phyloP scores from a whole-genome alignment of 768 basidiomycete species.

The Peribolospora baueri region DNA sequence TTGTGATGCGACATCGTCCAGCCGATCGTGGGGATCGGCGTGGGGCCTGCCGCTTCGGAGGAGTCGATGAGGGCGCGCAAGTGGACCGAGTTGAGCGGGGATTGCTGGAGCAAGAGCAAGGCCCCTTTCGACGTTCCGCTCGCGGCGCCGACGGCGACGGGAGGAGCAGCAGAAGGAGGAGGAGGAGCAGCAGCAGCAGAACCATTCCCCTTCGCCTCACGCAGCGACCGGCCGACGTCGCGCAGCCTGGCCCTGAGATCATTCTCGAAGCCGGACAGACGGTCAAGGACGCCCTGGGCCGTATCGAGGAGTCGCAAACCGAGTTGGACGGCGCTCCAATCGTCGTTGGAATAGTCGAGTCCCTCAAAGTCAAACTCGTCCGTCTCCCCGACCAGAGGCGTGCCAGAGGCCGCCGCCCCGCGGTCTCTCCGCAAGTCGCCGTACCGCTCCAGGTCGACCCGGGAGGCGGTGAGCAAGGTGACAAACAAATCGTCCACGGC shows the following conservation, averaged over 20 bases:
- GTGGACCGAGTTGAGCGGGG: constrained; percentile 56
- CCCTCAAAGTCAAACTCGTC: constrained; percentile 32
- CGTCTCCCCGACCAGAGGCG: background rate
- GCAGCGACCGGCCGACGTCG: constrained; percentile 37
- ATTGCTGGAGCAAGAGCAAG: constrained; percentile 49
- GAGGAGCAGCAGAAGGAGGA: constrained; percentile 21
- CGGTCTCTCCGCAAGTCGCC: too few species aligned
- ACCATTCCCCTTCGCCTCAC: constrained; percentile 29
- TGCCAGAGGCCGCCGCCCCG: too few species aligned
- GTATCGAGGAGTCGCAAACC: constrained; percentile 63
- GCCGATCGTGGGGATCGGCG: background rate
- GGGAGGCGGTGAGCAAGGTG: constrained; percentile 31
- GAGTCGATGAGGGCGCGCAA: constrained; percentile 37
- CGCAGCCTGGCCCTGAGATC: constrained; percentile 37
- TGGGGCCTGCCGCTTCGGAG: constrained; percentile 3
- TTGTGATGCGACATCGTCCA: background rate
- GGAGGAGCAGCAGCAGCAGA: constrained; percentile 25
- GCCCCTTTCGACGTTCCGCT: constrained; percentile 33
- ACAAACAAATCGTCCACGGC: constrained; percentile 48
- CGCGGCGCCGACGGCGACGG: too few species aligned
- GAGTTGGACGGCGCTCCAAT: constrained; percentile 68
- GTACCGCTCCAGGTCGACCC: constrained; percentile 3
- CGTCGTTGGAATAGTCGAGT: constrained; percentile 58
- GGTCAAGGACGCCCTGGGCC: constrained; percentile 45
- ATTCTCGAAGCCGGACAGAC: constrained; percentile 40